These are phyloP conservation scores for Dioszegia aurantiaca DNA, from an alignment of 768 basidiomycete genomes.

Conservation along the genomic window DNA sequence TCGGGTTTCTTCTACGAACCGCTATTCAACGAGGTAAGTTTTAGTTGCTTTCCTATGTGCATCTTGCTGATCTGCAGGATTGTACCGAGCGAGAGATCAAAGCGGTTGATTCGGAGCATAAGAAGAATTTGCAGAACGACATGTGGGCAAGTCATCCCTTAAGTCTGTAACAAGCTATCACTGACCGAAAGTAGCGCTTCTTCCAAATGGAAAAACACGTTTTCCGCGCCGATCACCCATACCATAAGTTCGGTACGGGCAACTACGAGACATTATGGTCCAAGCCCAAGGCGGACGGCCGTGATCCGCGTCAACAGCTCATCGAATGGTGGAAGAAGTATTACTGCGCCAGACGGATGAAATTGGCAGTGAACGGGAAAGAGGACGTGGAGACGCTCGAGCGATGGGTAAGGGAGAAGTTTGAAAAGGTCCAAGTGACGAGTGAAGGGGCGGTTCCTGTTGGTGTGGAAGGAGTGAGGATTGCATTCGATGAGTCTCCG, in stretches of 20 bases:
- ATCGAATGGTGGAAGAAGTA: slow-evolving; percentile 55
- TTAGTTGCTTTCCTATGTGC: background rate
- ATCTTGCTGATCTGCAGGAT: slow-evolving; percentile 29
- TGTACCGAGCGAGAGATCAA: slow-evolving; percentile 67
- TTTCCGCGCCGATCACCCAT: slow-evolving; percentile 72
- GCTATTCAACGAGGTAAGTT: slow-evolving; percentile 60
- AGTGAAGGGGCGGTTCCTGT: slow-evolving; percentile 33
- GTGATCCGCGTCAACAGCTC: slow-evolving; percentile 54
- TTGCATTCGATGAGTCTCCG: slow-evolving; percentile 41
- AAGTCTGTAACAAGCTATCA: slow-evolving; percentile 44
- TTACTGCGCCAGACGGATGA: slow-evolving; percentile 55
- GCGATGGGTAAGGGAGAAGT: slow-evolving; percentile 46
- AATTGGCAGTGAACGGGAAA: slow-evolving; percentile 61
- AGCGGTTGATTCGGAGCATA: slow-evolving; percentile 79
- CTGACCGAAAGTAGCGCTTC: slow-evolving; percentile 58
- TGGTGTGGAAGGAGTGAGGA: slow-evolving; percentile 36
- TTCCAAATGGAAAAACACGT: slow-evolving; percentile 91
- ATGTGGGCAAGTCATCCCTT: slow-evolving; percentile 64
- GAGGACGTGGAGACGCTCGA: slow-evolving; percentile 48
- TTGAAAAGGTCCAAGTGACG: slow-evolving; percentile 44
- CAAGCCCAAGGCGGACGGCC: slow-evolving; percentile 47
- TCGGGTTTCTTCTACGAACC: slow-evolving; percentile 85
- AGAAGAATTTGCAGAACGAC: slow-evolving; percentile 74
- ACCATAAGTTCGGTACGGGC: slow-evolving; percentile 89
- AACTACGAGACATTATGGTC: slow-evolving; percentile 57